Conservation (phyloP, 768 basidiomycete species). For the Clavaria fumosa region DNA sequence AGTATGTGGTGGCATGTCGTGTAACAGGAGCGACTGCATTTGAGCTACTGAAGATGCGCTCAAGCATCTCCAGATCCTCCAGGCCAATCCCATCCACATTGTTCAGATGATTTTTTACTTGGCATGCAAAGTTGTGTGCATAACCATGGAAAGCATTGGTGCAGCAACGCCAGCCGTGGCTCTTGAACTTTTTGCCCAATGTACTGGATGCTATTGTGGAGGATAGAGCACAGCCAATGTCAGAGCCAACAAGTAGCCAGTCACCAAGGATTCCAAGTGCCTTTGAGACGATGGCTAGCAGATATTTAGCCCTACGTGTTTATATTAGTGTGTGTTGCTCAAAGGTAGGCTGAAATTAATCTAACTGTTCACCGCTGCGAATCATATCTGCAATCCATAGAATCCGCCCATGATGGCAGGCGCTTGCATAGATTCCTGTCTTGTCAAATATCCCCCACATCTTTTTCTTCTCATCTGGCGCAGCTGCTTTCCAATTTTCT, state of each 20-base stretch:
- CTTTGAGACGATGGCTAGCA: too few relatives aligned
- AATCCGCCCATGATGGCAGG: slow-evolving; percentile 18
- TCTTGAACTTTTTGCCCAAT: too few relatives aligned
- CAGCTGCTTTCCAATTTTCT: slow-evolving; percentile 5
- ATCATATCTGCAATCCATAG: slow-evolving; percentile 15
- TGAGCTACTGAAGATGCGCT: slow-evolving; percentile 19
- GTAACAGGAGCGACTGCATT: slow-evolving; percentile 17
- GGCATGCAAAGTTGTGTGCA: slow-evolving; percentile 20
- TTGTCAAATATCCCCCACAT: slow-evolving; percentile 21
- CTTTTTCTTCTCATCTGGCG: slow-evolving; percentile 3
- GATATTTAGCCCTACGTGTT: too few relatives aligned
- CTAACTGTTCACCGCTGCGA: slow-evolving; percentile 16
- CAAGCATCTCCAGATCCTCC: slow-evolving; percentile 21
- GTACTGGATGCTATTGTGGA: too few relatives aligned
- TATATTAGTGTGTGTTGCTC: too few relatives aligned
- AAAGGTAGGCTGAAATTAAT: too few relatives aligned
- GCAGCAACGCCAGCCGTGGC: slow-evolving; percentile 6
- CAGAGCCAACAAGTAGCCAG: too few relatives aligned
- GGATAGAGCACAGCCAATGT: too few relatives aligned
- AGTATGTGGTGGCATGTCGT: slow-evolving; percentile 16
- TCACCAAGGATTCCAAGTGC: too few relatives aligned
- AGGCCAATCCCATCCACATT: slow-evolving; percentile 18
- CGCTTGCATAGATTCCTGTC: slow-evolving; percentile 16
- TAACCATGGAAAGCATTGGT: slow-evolving; percentile 23
- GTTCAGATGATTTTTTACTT: slow-evolving; percentile 19